Evolutionary conservation across 805 yeast species (phyloP).

Genomic region (Saccharomycopsis sp.): DNA sequence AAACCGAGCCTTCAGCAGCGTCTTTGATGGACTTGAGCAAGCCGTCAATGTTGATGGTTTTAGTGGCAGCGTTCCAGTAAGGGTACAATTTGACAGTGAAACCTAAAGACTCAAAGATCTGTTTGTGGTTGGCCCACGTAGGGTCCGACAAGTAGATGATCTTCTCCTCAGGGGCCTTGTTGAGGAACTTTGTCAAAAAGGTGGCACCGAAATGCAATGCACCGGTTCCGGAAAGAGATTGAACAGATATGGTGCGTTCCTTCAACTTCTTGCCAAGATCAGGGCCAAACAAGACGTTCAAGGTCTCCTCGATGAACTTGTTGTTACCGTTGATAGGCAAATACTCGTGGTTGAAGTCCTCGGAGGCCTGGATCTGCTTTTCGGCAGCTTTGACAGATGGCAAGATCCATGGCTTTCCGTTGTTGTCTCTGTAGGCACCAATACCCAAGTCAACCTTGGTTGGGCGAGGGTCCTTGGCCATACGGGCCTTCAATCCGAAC

Average conservation of each 20-base stretch:
- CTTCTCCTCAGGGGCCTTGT: slow-evolving; percentile 20
- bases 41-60: slow-evolving; percentile 66
- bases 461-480: slow-evolving; percentile 46
- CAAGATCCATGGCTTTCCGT: slow-evolving; percentile 83
- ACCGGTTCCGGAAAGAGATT: slow-evolving; percentile 94
- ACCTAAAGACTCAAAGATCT: slow-evolving; percentile 69
- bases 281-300: slow-evolving; percentile 64
- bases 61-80: slow-evolving; percentile 73
- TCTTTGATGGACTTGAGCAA: slow-evolving; percentile 51
- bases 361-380: slow-evolving; percentile 40
- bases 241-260: slow-evolving; percentile 71
- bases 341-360: slow-evolving; percentile 69
- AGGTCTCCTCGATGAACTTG: slow-evolving; percentile 58
- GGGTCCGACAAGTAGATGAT: slow-evolving; percentile 72
- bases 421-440: slow-evolving; percentile 90
- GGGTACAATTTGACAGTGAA: slow-evolving; percentile 65
- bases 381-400: slow-evolving; percentile 71
- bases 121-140: slow-evolving; percentile 97
- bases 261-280: slow-evolving; percentile 44
- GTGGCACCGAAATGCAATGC: slow-evolving; percentile 82
- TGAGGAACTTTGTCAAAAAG: slow-evolving; percentile 42
- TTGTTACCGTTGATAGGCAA: slow-evolving; percentile 80
- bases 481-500: slow-evolving; percentile 72
- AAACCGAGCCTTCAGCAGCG: slow-evolving; percentile 35
- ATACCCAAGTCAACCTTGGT: slow-evolving; percentile 81